These are phyloP conservation scores for Aurantiochytrium sp. DNA, from an alignment of 108 stramenopile genomes.

Conservation along the genomic window DNA sequence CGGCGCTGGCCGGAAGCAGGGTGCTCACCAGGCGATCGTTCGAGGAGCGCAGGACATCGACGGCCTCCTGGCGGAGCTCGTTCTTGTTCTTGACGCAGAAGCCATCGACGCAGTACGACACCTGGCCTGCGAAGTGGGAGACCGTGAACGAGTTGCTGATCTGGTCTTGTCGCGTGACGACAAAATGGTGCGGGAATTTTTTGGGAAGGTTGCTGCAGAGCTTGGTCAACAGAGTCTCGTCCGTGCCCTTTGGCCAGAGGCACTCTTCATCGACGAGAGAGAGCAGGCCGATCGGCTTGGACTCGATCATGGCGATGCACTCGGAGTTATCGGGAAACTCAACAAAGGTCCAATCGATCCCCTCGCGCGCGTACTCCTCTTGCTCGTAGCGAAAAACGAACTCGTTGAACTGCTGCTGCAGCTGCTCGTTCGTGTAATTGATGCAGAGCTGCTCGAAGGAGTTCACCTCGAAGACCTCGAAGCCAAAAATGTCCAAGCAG, in stretches of 20 bases:
- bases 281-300: neutral
- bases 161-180: neutral
- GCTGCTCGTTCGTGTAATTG: slow-evolving; percentile 89
- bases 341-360: slow-evolving; percentile 24
- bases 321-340: slow-evolving; percentile 25
- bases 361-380: slow-evolving; percentile 72
- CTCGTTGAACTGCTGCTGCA: slow-evolving; percentile 85
- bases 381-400: slow-evolving; percentile 85
- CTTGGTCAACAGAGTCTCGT: slow-evolving; percentile 45
- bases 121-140: slow-evolving; percentile 27
- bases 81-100: slow-evolving; percentile 53
- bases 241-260: slow-evolving; percentile 50
- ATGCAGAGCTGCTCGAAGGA: slow-evolving; percentile 92
- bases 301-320: slow-evolving; percentile 5
- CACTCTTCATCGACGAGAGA: slow-evolving; percentile 58
- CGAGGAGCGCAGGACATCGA: slow-evolving; percentile 14
- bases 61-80: slow-evolving; percentile 21
- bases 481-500: slow-evolving; percentile 41
- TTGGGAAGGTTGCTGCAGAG: slow-evolving; percentile 43
- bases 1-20: slow-evolving; percentile 40
- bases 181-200: neutral
- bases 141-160: neutral
- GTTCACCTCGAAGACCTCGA: slow-evolving; percentile 54
- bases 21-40: neutral
- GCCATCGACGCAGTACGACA: slow-evolving; percentile 33